Conservation (phyloP, 2,329 filamentous ascomycete species). For the Trichoderma aggressivum region DNA sequence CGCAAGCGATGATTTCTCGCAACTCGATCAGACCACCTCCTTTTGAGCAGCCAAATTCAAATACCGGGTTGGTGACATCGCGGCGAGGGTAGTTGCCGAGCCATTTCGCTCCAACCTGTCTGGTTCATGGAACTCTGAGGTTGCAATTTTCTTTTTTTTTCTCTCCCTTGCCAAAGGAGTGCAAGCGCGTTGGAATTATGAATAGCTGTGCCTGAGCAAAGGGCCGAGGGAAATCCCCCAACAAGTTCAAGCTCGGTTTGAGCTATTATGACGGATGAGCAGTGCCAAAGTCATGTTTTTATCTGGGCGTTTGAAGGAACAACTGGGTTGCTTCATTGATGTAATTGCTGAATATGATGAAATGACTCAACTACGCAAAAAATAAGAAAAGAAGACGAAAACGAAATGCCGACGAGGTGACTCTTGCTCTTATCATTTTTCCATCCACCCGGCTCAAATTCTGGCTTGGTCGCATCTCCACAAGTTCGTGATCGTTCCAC, state of each 20-base stretch:
- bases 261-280: constrained; percentile 12
- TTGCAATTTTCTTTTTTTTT: not conserved
- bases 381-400: not conserved
- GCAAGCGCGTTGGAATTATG: not conserved
- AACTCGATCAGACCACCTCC: not conserved
- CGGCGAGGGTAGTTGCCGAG: not conserved
- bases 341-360: constrained; percentile 17
- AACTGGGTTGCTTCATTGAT: constrained; percentile 2
- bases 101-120: not conserved
- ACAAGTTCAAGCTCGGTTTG: not conserved
- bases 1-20: constrained; percentile 63
- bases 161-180: not conserved
- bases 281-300: constrained; percentile 3
- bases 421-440: not conserved
- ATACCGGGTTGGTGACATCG: not conserved
- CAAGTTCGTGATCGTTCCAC: not conserved
- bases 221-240: not conserved
- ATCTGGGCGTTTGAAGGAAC: constrained; percentile 15
- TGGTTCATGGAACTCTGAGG: not conserved
- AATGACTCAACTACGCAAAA: constrained; percentile 7
- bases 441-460: constrained; percentile 3
- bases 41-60: not conserved
- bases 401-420: not conserved
- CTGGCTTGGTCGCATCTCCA: constrained; percentile 15
- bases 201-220: not conserved